A percentile compares a stretch with the other conserved stretches of the same genome.
Conservation (phyloP, 2,329 filamentous ascomycete species). For the Aschersonia sp. region DNA sequence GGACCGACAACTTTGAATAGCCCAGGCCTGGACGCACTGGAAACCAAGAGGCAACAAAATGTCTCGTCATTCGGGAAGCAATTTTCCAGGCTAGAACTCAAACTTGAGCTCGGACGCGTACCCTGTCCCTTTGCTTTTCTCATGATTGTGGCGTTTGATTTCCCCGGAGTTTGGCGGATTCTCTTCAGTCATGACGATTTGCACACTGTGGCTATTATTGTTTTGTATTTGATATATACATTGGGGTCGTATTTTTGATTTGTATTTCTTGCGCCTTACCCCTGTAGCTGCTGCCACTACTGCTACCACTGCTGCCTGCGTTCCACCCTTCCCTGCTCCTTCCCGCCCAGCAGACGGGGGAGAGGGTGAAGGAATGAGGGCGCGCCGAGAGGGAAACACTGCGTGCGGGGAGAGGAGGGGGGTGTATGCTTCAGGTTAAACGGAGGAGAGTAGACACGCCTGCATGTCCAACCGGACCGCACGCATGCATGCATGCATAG, state of each 20-base stretch:
- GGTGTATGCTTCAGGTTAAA: background rate
- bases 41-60: background rate
- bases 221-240: background rate
- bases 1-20: constrained; percentile 85
- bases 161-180: background rate
- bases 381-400: background rate
- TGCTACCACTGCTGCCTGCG: background rate
- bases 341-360: no score
- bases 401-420: background rate
- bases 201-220: background rate
- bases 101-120: background rate
- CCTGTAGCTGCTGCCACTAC: no score
- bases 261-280: background rate
- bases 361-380: background rate
- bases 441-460: background rate
- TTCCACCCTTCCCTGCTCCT: no score
- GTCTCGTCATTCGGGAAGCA: background rate
- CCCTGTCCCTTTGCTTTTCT: background rate
- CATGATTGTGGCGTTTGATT: background rate
- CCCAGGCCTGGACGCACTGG: background rate
- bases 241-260: background rate
- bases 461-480: background rate
- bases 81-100: background rate
- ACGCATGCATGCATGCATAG: background rate
- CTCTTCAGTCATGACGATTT: background rate